Evolutionary conservation across 257 asterid genomes (phyloP).

Genomic region (Parsonsia alboflavescens): DNA sequence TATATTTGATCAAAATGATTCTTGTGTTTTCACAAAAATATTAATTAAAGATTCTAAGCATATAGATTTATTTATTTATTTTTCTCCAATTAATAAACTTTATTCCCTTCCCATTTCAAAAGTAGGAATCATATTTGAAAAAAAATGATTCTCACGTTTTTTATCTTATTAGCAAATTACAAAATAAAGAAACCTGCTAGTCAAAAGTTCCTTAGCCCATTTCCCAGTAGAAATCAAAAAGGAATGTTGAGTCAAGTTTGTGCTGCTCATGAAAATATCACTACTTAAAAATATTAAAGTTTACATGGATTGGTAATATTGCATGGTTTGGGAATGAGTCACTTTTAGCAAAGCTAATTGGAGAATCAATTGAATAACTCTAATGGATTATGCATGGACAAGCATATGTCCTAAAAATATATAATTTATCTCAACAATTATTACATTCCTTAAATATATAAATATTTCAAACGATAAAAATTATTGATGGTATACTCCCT

Average conservation of each 20-base stretch:
- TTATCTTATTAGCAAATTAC: not conserved
- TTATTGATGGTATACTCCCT: too few relatives aligned
- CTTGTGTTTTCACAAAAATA: too few relatives aligned
- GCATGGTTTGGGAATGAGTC: not conserved
- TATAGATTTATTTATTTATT: too few relatives aligned
- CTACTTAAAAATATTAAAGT: too few relatives aligned
- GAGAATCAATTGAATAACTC: not conserved
- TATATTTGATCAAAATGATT: too few relatives aligned
- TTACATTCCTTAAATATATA: not conserved
- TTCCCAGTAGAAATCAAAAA: too few relatives aligned
- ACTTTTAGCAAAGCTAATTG: not conserved
- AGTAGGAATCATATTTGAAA: not conserved
- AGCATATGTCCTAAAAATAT: not conserved
- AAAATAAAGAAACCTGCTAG: not conserved
- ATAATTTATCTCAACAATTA: not conserved
- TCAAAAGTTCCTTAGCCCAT: not conserved
- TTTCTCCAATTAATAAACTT: too few relatives aligned
- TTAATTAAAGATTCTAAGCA: too few relatives aligned
- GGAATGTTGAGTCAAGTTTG: not conserved
- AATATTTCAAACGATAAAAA: not conserved
- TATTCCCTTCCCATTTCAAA: not conserved
- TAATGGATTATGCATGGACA: not conserved
- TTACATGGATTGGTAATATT: too few relatives aligned
- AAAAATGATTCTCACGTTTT: not conserved
- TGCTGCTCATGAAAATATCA: not conserved